Percentiles rank a stretch among this genome's conserved stretches.
Conservation (phyloP, 2,329 filamentous ascomycete genomes). For the Knufia petricola region DNA sequence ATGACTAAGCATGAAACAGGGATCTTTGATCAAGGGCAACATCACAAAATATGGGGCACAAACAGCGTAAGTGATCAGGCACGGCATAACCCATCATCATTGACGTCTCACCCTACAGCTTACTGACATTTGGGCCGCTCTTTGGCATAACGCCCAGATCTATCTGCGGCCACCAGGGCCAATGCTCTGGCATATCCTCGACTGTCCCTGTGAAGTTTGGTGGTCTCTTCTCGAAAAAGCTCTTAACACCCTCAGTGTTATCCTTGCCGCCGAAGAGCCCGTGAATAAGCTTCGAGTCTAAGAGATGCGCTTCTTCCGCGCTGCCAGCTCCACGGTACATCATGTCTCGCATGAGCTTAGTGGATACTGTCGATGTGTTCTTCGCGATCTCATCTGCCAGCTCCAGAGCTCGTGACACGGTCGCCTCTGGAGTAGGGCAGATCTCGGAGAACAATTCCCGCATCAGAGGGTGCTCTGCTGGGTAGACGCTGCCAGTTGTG, state of each 20-base stretch:
- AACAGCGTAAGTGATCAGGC: too few species aligned
- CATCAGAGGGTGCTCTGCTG: slow-evolving; percentile 41
- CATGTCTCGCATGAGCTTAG: slow-evolving; percentile 60
- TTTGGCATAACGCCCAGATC: slow-evolving; percentile 28
- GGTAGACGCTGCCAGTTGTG: slow-evolving; percentile 56
- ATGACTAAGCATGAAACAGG: too few species aligned
- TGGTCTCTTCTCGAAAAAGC: slow-evolving; percentile 61
- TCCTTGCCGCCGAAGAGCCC: slow-evolving; percentile 43
- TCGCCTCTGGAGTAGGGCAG: slow-evolving; percentile 47
- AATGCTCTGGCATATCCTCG: slow-evolving; percentile 48
- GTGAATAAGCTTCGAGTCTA: slow-evolving; percentile 45
- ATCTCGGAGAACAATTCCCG: slow-evolving; percentile 58
- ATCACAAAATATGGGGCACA: too few species aligned
- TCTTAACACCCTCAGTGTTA: slow-evolving; percentile 55
- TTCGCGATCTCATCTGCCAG: slow-evolving; percentile 57
- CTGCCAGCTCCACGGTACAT: slow-evolving; percentile 48
- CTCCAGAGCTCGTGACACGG: slow-evolving; percentile 55
- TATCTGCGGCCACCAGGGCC: slow-evolving; percentile 60
- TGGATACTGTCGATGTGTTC: slow-evolving; percentile 57
- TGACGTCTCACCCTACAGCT: slow-evolving; percentile 11
- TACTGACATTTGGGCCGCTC: slow-evolving; percentile 8
- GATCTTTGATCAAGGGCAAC: too few species aligned
- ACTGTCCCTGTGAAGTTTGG: slow-evolving; percentile 53
- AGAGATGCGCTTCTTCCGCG: slow-evolving; percentile 59
- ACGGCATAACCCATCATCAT: too few species aligned